phyloP scores from a whole-genome alignment of 2,329 filamentous ascomycete genomes.

The Thelonectria blattea region DNA sequence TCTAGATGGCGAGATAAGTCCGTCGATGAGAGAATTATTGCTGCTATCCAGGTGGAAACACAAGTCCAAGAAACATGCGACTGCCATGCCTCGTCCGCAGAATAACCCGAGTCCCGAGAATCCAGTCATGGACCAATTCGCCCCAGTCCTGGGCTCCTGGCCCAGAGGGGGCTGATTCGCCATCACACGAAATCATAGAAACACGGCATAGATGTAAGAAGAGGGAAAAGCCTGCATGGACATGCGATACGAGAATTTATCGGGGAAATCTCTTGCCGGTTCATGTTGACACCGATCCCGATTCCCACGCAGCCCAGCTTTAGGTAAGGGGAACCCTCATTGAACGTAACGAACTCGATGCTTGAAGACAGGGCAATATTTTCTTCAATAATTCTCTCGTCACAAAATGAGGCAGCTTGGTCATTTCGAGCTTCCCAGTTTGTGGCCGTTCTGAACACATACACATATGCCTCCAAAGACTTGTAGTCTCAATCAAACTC shows the following conservation, averaged over 20 bases:
- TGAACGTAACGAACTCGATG: too few relatives aligned
- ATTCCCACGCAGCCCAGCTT: background rate
- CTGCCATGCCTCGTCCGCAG: background rate
- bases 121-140: background rate
- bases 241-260: background rate
- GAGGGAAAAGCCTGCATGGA: background rate
- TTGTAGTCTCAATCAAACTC: too few relatives aligned
- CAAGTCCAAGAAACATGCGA: background rate
- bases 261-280: background rate
- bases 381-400: too few relatives aligned
- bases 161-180: background rate
- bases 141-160: too few relatives aligned
- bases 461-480: too few relatives aligned
- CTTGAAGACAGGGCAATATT: too few relatives aligned
- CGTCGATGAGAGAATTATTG: background rate
- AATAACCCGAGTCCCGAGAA: background rate
- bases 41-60: background rate
- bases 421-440: too few relatives aligned
- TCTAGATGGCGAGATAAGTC: background rate
- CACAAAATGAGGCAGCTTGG: too few relatives aligned
- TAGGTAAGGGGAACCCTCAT: background rate
- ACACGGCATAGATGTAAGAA: background rate
- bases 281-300: too few relatives aligned
- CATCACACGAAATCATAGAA: background rate
- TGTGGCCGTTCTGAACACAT: too few relatives aligned